phyloP scores from a whole-genome alignment of 768 basidiomycete species.

The Psilocybe azurescens region DNA sequence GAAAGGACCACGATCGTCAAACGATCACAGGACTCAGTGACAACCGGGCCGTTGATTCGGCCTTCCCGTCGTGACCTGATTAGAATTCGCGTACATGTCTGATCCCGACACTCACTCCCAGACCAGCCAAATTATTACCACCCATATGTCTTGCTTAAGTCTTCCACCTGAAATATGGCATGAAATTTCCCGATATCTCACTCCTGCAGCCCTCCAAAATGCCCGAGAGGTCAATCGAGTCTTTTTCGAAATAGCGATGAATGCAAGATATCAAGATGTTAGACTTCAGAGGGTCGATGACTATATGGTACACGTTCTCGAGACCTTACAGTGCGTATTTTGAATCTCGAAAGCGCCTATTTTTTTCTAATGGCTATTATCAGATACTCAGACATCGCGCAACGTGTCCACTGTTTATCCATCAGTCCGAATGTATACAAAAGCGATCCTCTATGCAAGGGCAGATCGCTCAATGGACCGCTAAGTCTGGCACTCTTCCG shows the following conservation, averaged over 20 bases:
- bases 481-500: neutral
- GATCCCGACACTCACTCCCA: too few species aligned
- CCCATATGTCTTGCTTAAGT: too few species aligned
- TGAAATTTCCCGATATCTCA: conserved; percentile 18
- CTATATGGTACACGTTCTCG: neutral
- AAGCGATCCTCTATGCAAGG: neutral
- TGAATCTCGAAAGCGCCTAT: too few species aligned
- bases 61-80: too few species aligned
- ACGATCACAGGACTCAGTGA: too few species aligned
- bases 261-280: conserved; percentile 14
- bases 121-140: too few species aligned
- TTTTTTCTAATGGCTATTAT: neutral
- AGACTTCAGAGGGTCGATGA: conserved; percentile 2
- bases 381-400: conserved; percentile 11
- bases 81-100: too few species aligned
- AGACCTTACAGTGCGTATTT: conserved; percentile 5
- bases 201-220: conserved; percentile 3
- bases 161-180: conserved; percentile 25
- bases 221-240: conserved; percentile 21
- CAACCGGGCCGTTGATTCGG: too few species aligned
- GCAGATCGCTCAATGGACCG: neutral
- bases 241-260: conserved; percentile 21
- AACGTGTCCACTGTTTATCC: conserved; percentile 9
- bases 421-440: neutral
- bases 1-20: too few species aligned